phyloP scores from a whole-genome alignment of 495 filamentous ascomycete species.

The Pyrenopolyporus hunteri region DNA sequence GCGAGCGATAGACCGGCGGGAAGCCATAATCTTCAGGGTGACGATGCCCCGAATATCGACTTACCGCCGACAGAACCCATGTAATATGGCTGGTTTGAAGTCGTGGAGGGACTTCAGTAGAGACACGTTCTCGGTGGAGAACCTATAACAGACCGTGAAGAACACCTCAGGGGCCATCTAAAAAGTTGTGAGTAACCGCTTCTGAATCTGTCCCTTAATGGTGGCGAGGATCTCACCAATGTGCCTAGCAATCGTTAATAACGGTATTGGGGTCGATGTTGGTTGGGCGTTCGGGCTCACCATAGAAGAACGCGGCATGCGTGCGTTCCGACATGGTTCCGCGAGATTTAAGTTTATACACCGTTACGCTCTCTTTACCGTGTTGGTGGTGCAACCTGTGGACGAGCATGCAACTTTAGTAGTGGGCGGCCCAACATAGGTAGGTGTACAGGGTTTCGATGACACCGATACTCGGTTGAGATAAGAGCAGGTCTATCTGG shows the following conservation, averaged over 20 bases:
- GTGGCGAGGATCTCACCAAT: constrained; percentile 25
- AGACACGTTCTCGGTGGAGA: constrained; percentile 46
- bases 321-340: constrained; percentile 30
- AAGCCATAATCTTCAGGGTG: not conserved
- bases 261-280: not conserved
- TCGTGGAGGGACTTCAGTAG: constrained; percentile 59
- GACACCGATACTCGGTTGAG: not conserved
- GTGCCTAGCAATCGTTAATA: constrained; percentile 45
- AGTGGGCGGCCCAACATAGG: too few relatives aligned
- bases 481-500: not conserved
- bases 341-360: not conserved
- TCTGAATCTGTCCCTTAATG: not conserved
- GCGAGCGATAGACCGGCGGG: not conserved
- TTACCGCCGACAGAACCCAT: constrained; percentile 70
- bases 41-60: constrained; percentile 45
- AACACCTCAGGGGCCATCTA: constrained; percentile 84
- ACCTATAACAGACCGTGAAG: constrained; percentile 78
- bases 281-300: constrained; percentile 42
- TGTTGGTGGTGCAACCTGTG: too few relatives aligned
- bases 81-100: constrained; percentile 77
- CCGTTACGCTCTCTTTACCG: not conserved
- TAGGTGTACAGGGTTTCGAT: not conserved
- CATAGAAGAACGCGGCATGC: constrained; percentile 70
- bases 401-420: too few relatives aligned
- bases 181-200: constrained; percentile 45